phyloP scores from a whole-genome alignment of 2,329 filamentous ascomycete genomes.

The Sclerotinia nivalis region DNA sequence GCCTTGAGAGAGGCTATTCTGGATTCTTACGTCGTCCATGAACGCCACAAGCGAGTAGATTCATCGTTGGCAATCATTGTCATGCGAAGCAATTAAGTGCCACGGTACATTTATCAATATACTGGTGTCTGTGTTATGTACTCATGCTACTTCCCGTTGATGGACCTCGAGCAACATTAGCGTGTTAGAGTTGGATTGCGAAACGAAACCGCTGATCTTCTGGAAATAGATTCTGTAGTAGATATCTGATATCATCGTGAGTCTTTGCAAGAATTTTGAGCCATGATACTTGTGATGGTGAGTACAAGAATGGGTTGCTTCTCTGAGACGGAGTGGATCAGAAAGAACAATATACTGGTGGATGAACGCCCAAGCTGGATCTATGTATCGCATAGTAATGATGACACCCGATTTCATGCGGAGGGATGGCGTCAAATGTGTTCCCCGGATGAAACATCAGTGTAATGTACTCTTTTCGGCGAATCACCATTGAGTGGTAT shows the following conservation, averaged over 20 bases:
- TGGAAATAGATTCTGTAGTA: conserved; percentile 27
- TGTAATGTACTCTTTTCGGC: conserved; percentile 10
- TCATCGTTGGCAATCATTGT: conserved; percentile 22
- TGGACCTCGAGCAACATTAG: conserved; percentile 35
- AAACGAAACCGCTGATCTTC: conserved; percentile 30
- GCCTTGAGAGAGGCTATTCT: conserved; percentile 15
- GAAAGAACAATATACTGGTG: conserved; percentile 9
- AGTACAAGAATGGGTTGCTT: conserved; percentile 23
- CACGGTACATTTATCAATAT: conserved; percentile 23
- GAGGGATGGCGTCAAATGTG: conserved; percentile 18
- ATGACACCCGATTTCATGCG: conserved; percentile 18
- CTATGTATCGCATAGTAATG: conserved; percentile 10
- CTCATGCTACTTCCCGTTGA: conserved; percentile 35
- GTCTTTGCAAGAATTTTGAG: conserved; percentile 20
- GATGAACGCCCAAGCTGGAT: conserved; percentile 19
- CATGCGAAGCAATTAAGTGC: conserved; percentile 16
- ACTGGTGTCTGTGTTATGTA: conserved; percentile 23
- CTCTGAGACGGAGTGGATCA: conserved; percentile 9
- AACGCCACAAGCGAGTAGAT: conserved; percentile 20
- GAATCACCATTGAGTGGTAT: conserved; percentile 5
- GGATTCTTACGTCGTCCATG: conserved; percentile 4
- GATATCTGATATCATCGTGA: conserved; percentile 20
- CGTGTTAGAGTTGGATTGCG: conserved; percentile 24
- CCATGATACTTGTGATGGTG: conserved; percentile 4
- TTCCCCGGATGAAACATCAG: conserved; percentile 25